phyloP scores from a whole-genome alignment of 2,329 filamentous ascomycete species.

The Alternaria consortialis region DNA sequence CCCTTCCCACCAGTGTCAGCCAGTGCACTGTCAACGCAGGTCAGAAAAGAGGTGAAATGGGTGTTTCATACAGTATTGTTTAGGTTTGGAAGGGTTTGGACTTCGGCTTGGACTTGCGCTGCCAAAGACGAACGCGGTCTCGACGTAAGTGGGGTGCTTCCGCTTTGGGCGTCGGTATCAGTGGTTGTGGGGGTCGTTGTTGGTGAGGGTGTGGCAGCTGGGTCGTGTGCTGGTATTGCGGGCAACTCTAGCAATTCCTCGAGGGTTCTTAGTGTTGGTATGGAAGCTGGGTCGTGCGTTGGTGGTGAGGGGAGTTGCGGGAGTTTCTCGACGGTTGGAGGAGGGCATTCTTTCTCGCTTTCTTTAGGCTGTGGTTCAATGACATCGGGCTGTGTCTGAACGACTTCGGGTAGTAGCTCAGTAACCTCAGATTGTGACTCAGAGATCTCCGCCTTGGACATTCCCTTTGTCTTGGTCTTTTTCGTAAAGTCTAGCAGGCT shows the following conservation, averaged over 20 bases:
- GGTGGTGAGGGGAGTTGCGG: too few species aligned
- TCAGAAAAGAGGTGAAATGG: too few species aligned
- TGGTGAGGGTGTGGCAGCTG: neutral
- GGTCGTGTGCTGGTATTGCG: neutral
- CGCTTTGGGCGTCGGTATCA: neutral
- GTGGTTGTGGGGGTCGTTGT: neutral
- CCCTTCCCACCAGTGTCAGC: neutral
- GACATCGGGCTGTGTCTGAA: too few species aligned
- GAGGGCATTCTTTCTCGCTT: neutral
- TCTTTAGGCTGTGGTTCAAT: too few species aligned
- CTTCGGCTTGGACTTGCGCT: neutral
- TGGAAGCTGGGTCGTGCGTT: too few species aligned
- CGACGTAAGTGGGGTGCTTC: neutral
- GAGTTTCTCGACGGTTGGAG: too few species aligned
- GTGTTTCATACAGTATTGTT: neutral
- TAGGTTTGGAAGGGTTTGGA: neutral
- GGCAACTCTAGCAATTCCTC: neutral
- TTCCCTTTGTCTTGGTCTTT: neutral
- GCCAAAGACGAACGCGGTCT: neutral
- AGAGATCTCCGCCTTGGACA: neutral
- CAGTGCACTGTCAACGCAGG: neutral
- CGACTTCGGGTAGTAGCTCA: too few species aligned
- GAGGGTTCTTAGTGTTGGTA: too few species aligned
- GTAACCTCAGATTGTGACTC: too few species aligned
- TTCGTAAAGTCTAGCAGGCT: neutral